Base-by-base conservation (phyloP, 1,284 basidiomycete species). In the Trametes polyzona region DNA sequence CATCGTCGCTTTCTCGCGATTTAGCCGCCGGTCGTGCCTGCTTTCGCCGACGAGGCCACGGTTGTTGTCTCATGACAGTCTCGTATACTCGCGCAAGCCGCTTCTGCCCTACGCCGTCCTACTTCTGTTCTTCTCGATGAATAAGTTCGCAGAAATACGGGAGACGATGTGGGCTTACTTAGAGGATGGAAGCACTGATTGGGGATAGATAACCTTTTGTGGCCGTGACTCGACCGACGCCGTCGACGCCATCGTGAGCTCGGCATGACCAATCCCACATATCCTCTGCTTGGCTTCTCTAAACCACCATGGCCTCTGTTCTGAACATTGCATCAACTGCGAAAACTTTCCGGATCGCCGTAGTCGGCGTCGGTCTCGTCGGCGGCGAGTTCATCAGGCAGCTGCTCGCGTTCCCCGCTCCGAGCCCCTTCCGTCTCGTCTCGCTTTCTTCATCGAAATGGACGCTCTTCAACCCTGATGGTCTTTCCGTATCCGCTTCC, bases 301-400 rank as follows among this genome's bases (percentile, higher is more conserved):
- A 24, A 29, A 43, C 46, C 17, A 52, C 46, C 37, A 63, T 63
- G 61, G 42, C 58, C 16, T 40, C 52, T 55, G 48, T 47, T 23
- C 57, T 53, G 39, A 58, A 44, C 40, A 52, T 61, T 54, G 63
- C 53, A 27, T 61, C 52, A 41, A 67, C 58, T 0, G 30, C 62
- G 2, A 61, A 63, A 37, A 61, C 57, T 1, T 61, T 87, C 59
- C 75, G 81, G 52, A 83, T 96, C 55, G 92, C 92, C 43, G 81
- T 96, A 61, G 79, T 96, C 58, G 95, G 95, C 58, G 82, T 93
- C 41, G 95, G 95, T 12, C 88, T 95, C 54, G 95, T 97, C 47
- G 95, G 95, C 42, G 80, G 83, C 41, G 92, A 94, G 70, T 84
- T 96, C 66, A 81, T 96, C 68, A 74, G 80, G 46, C 92, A 93